Evolutionary conservation across 371 early-diverging fungal genomes (phyloP), one percentile per base, ranked within the genome.

Genomic region (Umbelopsis sp.): DNA sequence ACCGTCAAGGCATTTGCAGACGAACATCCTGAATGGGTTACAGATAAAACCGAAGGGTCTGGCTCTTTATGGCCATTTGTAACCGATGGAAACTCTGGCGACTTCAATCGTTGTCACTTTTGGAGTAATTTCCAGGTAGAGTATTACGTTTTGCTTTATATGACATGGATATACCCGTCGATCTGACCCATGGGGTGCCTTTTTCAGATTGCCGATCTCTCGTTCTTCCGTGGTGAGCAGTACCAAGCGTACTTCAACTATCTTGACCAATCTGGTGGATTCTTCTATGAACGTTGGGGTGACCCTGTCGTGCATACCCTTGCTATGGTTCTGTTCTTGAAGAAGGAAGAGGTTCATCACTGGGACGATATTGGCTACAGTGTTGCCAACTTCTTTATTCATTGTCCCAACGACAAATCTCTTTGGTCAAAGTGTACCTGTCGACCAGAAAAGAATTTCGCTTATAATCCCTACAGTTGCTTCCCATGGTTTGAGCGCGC

Each of bases 261-360:
- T 66, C 78, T 98, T 50, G 97, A 98, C 72, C 52, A 80, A 52
- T 68, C 85, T 3, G 94, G 94, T 25, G 96, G 91, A 4, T 97
- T 99, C 74, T 99, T 93, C 73, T 97, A 97, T 77, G 99, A 99
- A 72, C 83, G 96, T 77, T 86, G 81, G 84, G 83, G 81, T 10
- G 83, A 83, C 68, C 81, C 79, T 29, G 66, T 80, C 29, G 77
- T 83, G 37, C 80, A 80, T 50, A 69, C 83, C 7, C 51, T 83
- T 18, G 83, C 76, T 24, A 74, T 76, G 29, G 69, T 74, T 0
- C 63, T 79, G 16, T 79, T 79, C 50, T 65, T 83, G 24, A 74
- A 72, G 37, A 80, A 78, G 57, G 66, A 74, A 0, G 74, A 83
- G n/a, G 62, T 83, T 44, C 83, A 83, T 48, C 76, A 76, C n/a